Percentiles rank a stretch among this genome's conserved stretches.
phyloP scores from a whole-genome alignment of 2,329 filamentous ascomycete genomes.

The Volutella citrinella region DNA sequence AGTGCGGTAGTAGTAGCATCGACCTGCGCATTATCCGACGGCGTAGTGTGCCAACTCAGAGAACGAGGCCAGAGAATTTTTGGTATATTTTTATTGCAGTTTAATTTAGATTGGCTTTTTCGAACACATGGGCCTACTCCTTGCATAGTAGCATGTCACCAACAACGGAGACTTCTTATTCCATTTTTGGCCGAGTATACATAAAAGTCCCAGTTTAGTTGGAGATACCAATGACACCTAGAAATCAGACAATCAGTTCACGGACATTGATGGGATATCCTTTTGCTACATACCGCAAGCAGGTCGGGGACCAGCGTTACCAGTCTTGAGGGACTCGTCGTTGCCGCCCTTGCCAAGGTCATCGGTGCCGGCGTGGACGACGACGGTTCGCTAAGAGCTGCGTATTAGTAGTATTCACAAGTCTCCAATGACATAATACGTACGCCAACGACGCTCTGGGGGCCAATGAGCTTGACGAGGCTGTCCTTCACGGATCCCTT shows the following conservation, averaged over 20 bases:
- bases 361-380: conserved; percentile 92
- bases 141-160: too few relatives aligned
- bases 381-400: conserved; percentile 75
- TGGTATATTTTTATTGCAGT: too few relatives aligned
- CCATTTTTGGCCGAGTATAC: too few relatives aligned
- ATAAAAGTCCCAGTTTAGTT: conserved; percentile 60
- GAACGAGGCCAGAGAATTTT: too few relatives aligned
- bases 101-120: too few relatives aligned
- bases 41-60: too few relatives aligned
- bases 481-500: conserved; percentile 78
- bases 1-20: too few relatives aligned
- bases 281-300: conserved; percentile 72
- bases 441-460: conserved; percentile 92
- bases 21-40: too few relatives aligned
- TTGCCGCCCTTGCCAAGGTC: conserved; percentile 90
- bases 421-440: conserved; percentile 23
- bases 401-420: conserved; percentile 3
- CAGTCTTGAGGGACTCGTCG: conserved; percentile 97
- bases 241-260: conserved; percentile 14
- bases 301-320: conserved; percentile 88
- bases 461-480: conserved; percentile 91
- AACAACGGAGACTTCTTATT: too few relatives aligned
- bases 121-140: too few relatives aligned
- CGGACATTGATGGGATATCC: too few relatives aligned
- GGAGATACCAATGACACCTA: conserved; percentile 87